Base-by-base conservation (phyloP, 768 basidiomycete genomes). In the Serpula lacrymans region DNA sequence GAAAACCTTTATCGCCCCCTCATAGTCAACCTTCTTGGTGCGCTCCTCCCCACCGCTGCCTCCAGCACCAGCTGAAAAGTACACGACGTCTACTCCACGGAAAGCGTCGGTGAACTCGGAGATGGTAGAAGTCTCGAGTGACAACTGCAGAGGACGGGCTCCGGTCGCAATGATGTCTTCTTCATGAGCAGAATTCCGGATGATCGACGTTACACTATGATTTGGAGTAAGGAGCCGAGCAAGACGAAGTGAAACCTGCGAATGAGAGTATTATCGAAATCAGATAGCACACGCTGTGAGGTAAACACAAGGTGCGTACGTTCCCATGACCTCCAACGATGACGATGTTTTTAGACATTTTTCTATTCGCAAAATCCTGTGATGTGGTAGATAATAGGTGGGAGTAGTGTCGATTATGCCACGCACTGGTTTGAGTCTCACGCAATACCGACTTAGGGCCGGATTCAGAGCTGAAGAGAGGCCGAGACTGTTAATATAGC, bases 1-100 rank as follows among this genome's bases (percentile, higher is more conserved):
- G 50, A 79, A 84, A 2, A 82, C 72, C 59, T 84, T 85, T 26
- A 86, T 46, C 0, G 81, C 80, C 7, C 81, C 82, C 35, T 80
- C 76, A 48, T 75, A 78, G 49, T 71, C 69, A 14, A 29, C 27
- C 21, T 64, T 67, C 53, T 70, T 72, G 3, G 77, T 82, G 23
- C 74, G 54, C 49, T 77, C 75, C 25, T 67, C 64, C 0, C 73
- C 74, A 6, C 78, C 80, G 48, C 77, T 78, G 0, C 78, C 78
- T 0, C 80, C 80, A 0, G 82, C 75, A 0, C 72, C 71, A 1
- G 71, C 71, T 13, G 65, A 47, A 47, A 67, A 74, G 37, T 68
- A 49, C 13, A 74, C 67, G 14, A 55, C 48, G 30, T 68, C 50
- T 4, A 57, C 49, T 3, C 47, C 55, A 12, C 54, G 37, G 51